Conservation (phyloP, 768 basidiomycete genomes). For the Xanthoconium stramineum region DNA sequence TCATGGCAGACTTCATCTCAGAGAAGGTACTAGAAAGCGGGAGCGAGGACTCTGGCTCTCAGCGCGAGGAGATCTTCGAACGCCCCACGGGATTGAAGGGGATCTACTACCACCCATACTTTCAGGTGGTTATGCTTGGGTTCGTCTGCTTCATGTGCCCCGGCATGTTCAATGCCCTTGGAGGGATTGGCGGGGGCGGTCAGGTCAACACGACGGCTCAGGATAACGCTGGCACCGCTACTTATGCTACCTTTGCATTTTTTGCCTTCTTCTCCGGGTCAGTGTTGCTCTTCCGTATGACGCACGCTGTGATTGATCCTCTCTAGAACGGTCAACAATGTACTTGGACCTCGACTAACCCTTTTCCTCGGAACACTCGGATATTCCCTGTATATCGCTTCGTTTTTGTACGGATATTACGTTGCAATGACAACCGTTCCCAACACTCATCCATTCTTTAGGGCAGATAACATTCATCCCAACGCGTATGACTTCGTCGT, state of each 20-base stretch:
- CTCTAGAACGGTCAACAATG: slow-evolving; percentile 72
- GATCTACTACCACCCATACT: slow-evolving; percentile 52
- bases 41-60: slow-evolving; percentile 30
- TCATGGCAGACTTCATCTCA: slow-evolving; percentile 14
- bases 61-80: slow-evolving; percentile 35
- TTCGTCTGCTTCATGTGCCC: slow-evolving; percentile 59
- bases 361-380: slow-evolving; percentile 72
- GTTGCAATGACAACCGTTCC: background rate
- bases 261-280: slow-evolving; percentile 71
- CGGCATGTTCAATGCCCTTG: slow-evolving; percentile 78
- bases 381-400: slow-evolving; percentile 73
- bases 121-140: slow-evolving; percentile 54
- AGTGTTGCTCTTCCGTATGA: slow-evolving; percentile 9
- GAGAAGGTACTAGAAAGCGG: slow-evolving; percentile 24
- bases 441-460: slow-evolving; percentile 25
- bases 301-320: background rate
- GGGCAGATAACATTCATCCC: slow-evolving; percentile 68
- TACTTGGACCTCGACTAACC: slow-evolving; percentile 71
- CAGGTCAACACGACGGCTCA: slow-evolving; percentile 62
- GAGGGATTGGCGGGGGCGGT: slow-evolving; percentile 77
- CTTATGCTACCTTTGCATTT: slow-evolving; percentile 64
- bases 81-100: slow-evolving; percentile 52
- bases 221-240: slow-evolving; percentile 66
- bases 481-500: slow-evolving; percentile 62
- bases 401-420: slow-evolving; percentile 56